Evolutionary conservation across 106 monocot genomes (phyloP).

Genomic region (Acorus gramineus): DNA sequence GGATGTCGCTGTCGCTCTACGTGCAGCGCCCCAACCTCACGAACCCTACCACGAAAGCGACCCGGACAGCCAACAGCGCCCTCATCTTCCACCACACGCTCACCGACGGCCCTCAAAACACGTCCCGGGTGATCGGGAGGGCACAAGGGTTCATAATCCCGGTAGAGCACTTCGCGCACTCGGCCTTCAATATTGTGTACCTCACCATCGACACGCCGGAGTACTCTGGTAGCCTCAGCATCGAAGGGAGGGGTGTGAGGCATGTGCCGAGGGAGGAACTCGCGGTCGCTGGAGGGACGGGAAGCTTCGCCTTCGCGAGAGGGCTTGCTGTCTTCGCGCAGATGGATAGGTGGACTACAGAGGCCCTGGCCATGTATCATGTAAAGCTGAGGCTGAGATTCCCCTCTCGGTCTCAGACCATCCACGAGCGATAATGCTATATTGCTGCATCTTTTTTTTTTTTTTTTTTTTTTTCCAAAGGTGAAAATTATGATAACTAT

Average conservation of each 20-base stretch:
- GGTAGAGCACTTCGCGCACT: constrained; percentile 6
- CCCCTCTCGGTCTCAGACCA: constrained; percentile 1
- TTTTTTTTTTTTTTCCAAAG: no score
- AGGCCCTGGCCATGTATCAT: constrained; percentile 8
- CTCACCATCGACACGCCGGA: constrained; percentile 30
- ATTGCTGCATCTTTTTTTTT: no score
- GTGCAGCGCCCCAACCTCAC: constrained; percentile 12
- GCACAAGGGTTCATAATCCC: constrained; percentile 43
- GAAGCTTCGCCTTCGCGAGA: constrained; percentile 49
- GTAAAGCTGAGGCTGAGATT: constrained; percentile 19
- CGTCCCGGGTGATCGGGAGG: constrained; percentile 29
- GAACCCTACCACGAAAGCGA: neutral
- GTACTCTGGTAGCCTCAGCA: constrained; percentile 40
- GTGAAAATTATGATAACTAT: no score
- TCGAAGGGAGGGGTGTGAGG: constrained; percentile 23
- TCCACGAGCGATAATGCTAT: no score
- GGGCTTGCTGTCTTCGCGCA: constrained; percentile 23
- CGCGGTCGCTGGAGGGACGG: constrained; percentile 45
- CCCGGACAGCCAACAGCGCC: neutral
- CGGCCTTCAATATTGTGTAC: constrained; percentile 45
- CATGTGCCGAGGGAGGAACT: constrained; percentile 17
- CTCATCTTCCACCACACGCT: constrained; percentile 41
- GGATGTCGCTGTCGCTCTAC: constrained; percentile 33
- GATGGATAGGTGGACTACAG: neutral
- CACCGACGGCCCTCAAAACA: constrained; percentile 26